Evolutionary conservation across 345 rosid genomes (phyloP).

Genomic region (Gynandropsis gynandra): DNA sequence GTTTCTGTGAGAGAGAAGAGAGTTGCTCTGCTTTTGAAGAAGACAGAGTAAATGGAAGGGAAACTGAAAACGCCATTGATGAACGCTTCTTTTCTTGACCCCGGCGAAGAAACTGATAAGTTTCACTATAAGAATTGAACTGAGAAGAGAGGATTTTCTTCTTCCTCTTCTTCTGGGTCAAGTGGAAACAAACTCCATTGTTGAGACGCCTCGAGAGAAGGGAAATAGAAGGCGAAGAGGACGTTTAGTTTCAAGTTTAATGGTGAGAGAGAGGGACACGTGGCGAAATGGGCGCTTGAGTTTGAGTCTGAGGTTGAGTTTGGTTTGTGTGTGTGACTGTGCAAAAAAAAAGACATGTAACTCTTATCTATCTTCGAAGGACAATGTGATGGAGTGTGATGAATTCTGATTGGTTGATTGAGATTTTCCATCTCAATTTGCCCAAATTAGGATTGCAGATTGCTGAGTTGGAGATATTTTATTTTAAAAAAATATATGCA

Average conservation of each 20-base stretch:
- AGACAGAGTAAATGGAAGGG: conserved; percentile 59
- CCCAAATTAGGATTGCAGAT: no score
- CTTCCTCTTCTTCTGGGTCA: conserved; percentile 3
- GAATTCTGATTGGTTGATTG: conserved; percentile 25
- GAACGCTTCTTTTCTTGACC: no score
- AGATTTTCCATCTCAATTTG: conserved; percentile 18
- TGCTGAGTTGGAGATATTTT: no score
- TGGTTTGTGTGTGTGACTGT: conserved; percentile 10
- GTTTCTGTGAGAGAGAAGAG: conserved; percentile 68
- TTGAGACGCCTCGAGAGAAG: conserved; percentile 6
- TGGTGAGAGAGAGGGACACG: conserved; percentile 62
- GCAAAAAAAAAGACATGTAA: no score
- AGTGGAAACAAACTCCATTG: conserved; percentile 20
- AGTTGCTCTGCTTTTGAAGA: conserved; percentile 61
- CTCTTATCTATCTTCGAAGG: conserved; percentile 19
- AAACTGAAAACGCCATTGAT: conserved; percentile 68
- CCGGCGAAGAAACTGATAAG: conserved; percentile 21
- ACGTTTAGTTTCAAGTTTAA: conserved; percentile 36
- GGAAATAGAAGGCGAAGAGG: conserved; percentile 22
- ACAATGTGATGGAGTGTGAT: conserved; percentile 26
- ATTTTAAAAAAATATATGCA: no score
- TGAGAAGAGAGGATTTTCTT: neutral
- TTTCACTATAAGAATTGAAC: conserved; percentile 9
- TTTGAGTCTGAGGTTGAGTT: conserved; percentile 46
- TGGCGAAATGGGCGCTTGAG: conserved; percentile 42